Conservation (phyloP, 345 rosid genomes). For the Luvunga scandens region DNA sequence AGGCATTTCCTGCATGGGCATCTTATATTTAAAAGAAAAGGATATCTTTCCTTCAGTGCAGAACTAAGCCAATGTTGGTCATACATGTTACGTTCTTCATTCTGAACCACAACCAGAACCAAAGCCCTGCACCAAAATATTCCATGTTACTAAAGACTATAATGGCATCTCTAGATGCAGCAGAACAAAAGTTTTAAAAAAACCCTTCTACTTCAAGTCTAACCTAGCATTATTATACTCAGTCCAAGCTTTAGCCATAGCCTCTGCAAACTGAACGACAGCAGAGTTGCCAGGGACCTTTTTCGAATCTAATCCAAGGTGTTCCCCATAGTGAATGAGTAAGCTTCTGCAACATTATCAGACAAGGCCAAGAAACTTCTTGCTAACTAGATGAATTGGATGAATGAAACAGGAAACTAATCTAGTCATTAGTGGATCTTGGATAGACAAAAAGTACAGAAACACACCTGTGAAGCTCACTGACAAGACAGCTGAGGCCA, state of each 20-base stretch:
- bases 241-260: conserved; percentile 80
- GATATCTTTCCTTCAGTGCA: conserved; percentile 81
- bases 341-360: conserved; percentile 54
- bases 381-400: background rate
- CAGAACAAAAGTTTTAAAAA: background rate
- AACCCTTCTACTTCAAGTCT: background rate
- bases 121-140: conserved; percentile 56
- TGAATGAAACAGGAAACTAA: background rate
- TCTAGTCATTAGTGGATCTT: background rate
- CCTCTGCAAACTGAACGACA: conserved; percentile 60
- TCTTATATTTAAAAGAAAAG: conserved; percentile 23
- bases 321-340: conserved; percentile 57
- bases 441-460: background rate
- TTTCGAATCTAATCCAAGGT: conserved; percentile 65
- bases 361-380: conserved; percentile 14
- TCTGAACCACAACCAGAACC: conserved; percentile 70
- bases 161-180: background rate
- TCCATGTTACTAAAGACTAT: conserved; percentile 1
- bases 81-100: conserved; percentile 88
- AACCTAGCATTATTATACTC: conserved; percentile 82
- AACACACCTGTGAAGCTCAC: conserved; percentile 76
- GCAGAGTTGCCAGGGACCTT: conserved; percentile 59
- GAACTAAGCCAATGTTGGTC: conserved; percentile 88
- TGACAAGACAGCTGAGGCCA: conserved; percentile 75
- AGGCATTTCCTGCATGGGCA: background rate